Base-by-base conservation (phyloP, 768 basidiomycete genomes). In the Tephrocybe sp. region DNA sequence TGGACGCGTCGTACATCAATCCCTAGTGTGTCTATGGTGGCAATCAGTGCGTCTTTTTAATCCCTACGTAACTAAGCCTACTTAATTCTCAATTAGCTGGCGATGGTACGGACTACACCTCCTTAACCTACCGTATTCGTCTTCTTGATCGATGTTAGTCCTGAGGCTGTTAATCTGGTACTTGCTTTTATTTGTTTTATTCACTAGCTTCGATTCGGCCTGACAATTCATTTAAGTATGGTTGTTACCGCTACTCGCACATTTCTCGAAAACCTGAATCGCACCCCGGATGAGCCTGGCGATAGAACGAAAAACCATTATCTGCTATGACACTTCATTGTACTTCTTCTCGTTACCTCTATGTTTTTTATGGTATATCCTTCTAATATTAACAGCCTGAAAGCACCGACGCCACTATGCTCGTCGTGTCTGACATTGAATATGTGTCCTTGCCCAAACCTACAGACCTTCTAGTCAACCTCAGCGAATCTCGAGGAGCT, bases 381-480 rank as follows among this genome's bases (percentile, higher is more conserved):
- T 17, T 16, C 12, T 32, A 3, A 22, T 10, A 6, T 31, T 4
- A 30, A 47, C 45, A 88, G 85, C 76, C 87, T 43, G 89, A 84
- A 30, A 72, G 76, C 9, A 70, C 82, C 0, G 96, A 98, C 34
- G 84, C 94, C 0, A 81, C 84, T 4, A 98, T 99, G 95, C 83
- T 99, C 31, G 97, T 99, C 39, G 93, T 99, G 7, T 92, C 93
- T 1, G 97, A 99, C 65, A 82, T 94, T 35, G 93, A 98, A 32
- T 97, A 99, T 59, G 92, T 98, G 48, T 99, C 98, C 79, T 74
- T 99, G 20, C 97, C 97, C 3, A 95, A 96, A 69, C 97, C 97
- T 4, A 90, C 83, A 41, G 96, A 98, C 65, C 77, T 98, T n/a
- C 84, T 98, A 31, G 89, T 98, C 63, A 98, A 98, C 74, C 74